Percentiles rank a stretch among this genome's conserved stretches.
Evolutionary conservation across 2,329 filamentous ascomycete genomes (phyloP).

Genomic region (Alternaria gansuensis): DNA sequence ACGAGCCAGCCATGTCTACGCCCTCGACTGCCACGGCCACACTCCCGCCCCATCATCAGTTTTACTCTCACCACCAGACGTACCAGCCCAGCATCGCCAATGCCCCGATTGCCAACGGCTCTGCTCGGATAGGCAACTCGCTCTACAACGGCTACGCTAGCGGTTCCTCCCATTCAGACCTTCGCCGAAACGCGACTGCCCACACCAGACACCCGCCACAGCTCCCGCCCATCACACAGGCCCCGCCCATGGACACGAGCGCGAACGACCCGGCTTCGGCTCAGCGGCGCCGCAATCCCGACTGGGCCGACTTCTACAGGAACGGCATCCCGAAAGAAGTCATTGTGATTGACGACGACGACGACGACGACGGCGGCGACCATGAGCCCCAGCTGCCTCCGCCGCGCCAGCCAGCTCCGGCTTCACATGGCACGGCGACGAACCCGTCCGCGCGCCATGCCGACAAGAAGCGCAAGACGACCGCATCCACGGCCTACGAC

Average conservation of each 20-base stretch:
- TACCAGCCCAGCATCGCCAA: constrained; percentile 50
- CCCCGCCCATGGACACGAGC: constrained; percentile 40
- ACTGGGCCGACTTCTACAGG: constrained; percentile 57
- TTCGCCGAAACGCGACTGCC: constrained; percentile 49
- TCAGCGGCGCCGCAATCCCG: constrained; percentile 43
- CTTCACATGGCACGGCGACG: constrained; percentile 37
- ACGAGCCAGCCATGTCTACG: constrained; percentile 52
- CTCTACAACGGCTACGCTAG: constrained; percentile 53
- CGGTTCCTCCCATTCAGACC: constrained; percentile 48
- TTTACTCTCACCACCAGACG: constrained; percentile 53
- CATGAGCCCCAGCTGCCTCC: constrained; percentile 32
- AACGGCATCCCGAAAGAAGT: constrained; percentile 60
- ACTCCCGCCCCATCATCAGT: constrained; percentile 53
- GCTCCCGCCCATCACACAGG: constrained; percentile 41
- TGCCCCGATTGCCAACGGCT: constrained; percentile 47
- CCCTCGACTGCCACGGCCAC: constrained; percentile 56
- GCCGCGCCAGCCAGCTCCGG: constrained; percentile 35
- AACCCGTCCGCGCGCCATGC: constrained; percentile 63
- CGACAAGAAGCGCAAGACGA: constrained; percentile 79
- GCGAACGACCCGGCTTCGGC: constrained; percentile 27
- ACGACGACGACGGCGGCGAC: constrained; percentile 57
- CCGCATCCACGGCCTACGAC: constrained; percentile 69
- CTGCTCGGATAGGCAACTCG: constrained; percentile 47
- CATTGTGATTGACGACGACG: constrained; percentile 63
- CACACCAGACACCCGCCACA: constrained; percentile 46